Evolutionary conservation across 176 grass and related monocot genomes (phyloP).

Genomic region (Rhynchospora breviuscula): DNA sequence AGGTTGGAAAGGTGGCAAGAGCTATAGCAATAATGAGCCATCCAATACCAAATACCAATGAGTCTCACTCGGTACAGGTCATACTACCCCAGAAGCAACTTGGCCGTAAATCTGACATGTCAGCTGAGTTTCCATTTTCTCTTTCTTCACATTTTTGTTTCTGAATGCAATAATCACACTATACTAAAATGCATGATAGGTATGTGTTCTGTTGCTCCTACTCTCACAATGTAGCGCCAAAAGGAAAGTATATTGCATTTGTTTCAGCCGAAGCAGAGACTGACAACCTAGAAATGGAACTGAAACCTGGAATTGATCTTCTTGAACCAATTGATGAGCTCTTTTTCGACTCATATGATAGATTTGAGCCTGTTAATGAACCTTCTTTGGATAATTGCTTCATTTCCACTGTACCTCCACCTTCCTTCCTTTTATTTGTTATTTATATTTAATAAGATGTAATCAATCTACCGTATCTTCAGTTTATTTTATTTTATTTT

Average conservation of each 20-base stretch:
- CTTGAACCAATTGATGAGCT: slow-evolving; percentile 77
- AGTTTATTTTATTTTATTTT: not conserved
- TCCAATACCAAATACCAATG: slow-evolving; percentile 65
- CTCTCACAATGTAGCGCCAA: slow-evolving; percentile 84
- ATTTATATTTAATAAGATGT: not conserved
- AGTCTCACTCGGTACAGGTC: slow-evolving; percentile 85
- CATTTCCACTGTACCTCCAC: slow-evolving; percentile 53
- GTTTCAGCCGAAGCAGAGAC: slow-evolving; percentile 78
- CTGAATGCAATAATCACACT: not conserved
- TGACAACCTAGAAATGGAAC: slow-evolving; percentile 52
- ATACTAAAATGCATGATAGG: slow-evolving; percentile 33
- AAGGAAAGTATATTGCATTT: slow-evolving; percentile 93
- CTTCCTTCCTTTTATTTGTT: not conserved
- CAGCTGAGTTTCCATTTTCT: slow-evolving; percentile 27
- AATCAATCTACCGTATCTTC: not conserved
- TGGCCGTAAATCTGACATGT: slow-evolving; percentile 91
- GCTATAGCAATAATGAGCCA: slow-evolving; percentile 97
- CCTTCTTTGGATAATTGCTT: slow-evolving; percentile 83
- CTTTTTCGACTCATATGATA: slow-evolving; percentile 85
- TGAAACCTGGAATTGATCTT: slow-evolving; percentile 78
- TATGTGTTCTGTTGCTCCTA: slow-evolving; percentile 96
- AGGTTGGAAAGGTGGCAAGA: slow-evolving; percentile 72
- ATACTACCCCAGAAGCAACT: slow-evolving; percentile 96
- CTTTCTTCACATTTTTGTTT: slow-evolving; percentile 26
- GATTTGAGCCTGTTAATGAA: slow-evolving; percentile 84